A percentile compares a stretch with the other conserved stretches of the same genome.
These are phyloP conservation scores for Liriodendron chinense DNA, from an alignment of 164 flowering plant genomes.

Conservation along the genomic window DNA sequence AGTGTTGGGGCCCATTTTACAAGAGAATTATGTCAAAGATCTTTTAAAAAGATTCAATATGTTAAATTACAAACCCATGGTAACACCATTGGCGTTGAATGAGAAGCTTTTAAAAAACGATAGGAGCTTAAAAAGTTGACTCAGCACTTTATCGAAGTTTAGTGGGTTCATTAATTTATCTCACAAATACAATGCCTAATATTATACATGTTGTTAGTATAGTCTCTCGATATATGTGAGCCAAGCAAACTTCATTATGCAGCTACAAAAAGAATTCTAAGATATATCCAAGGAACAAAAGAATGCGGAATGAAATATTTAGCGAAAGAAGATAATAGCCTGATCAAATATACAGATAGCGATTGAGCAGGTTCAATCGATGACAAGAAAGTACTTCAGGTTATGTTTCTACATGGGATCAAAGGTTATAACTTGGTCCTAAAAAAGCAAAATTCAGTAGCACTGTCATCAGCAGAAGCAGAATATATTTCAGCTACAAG, in stretches of 20 bases:
- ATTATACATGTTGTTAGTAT: not conserved
- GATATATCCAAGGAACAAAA: not conserved
- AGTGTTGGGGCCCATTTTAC: no score
- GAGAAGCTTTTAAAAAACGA: no score
- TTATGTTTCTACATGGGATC: not conserved
- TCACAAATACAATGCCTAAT: not conserved
- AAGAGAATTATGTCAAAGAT: no score
- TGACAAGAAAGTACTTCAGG: not conserved
- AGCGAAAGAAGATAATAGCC: no score
- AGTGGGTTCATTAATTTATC: no score
- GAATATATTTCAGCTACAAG: no score
- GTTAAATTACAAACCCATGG: no score
- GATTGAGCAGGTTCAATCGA: constrained; percentile 7
- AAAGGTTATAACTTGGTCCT: not conserved
- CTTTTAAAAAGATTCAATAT: no score
- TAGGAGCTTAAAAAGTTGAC: no score
- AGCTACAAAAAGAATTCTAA: constrained; percentile 1
- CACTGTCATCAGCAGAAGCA: no score
- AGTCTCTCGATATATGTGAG: not conserved
- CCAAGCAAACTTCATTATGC: not conserved
- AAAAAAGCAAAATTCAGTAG: not conserved
- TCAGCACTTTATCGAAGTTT: no score
- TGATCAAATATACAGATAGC: constrained; percentile 1
- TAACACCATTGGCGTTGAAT: no score
- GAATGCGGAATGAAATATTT: not conserved